These are phyloP conservation scores for Zea luxurians DNA, from an alignment of 176 grass and related monocot species.

Conservation along the genomic window DNA sequence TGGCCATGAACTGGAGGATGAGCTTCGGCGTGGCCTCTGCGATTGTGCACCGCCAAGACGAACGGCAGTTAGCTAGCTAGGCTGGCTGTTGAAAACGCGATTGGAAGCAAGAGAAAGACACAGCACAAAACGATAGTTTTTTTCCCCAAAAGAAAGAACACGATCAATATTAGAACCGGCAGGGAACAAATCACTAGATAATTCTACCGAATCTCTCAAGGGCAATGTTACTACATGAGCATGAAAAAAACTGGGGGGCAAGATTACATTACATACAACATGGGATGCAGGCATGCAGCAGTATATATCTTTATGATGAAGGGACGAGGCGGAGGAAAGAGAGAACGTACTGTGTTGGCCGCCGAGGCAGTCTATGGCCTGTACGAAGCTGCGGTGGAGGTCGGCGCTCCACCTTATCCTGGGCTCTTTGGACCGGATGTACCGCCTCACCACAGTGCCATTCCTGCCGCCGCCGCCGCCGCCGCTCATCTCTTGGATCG, in stretches of 20 bases:
- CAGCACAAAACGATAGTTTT: too few relatives aligned
- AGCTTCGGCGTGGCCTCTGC: conserved; percentile 90
- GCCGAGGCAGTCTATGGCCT: conserved; percentile 71
- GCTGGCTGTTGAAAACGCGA: too few relatives aligned
- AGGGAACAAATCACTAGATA: not conserved
- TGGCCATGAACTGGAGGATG: conserved; percentile 76
- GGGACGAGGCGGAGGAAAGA: not conserved
- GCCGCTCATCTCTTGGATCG: conserved; percentile 24
- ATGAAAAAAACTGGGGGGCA: not conserved
- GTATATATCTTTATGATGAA: not conserved
- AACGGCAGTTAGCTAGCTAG: not conserved
- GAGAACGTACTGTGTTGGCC: conserved; percentile 64
- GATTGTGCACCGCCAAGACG: not conserved
- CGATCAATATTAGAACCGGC: not conserved
- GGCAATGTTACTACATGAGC: not conserved
- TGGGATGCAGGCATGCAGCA: not conserved
- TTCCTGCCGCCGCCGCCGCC: conserved; percentile 43
- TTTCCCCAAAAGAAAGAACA: too few relatives aligned
- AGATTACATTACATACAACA: not conserved
- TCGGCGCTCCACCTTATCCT: conserved; percentile 73
- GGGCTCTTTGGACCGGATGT: conserved; percentile 70
- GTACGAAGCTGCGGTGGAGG: conserved; percentile 71
- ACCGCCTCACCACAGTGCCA: conserved; percentile 75
- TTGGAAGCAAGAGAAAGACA: not conserved
- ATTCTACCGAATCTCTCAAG: not conserved